These are phyloP conservation scores for Venturia oleaginea DNA, from an alignment of 2,329 filamentous ascomycete genomes.

Conservation along the genomic window DNA sequence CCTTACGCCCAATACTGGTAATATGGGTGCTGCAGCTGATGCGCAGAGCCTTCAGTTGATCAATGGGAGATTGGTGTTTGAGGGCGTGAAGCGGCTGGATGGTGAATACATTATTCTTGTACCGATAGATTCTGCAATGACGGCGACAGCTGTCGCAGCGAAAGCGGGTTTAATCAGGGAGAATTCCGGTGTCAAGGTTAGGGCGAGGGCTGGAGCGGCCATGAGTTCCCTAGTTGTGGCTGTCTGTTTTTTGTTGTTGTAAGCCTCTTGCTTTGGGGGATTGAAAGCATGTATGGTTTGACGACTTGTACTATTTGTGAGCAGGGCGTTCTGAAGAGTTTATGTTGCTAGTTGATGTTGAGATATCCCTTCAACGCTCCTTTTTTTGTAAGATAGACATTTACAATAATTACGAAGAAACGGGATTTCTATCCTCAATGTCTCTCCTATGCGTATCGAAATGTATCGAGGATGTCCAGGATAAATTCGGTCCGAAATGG, in stretches of 20 bases:
- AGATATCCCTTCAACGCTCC: neutral
- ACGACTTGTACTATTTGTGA: neutral
- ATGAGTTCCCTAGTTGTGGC: neutral
- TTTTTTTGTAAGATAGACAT: neutral
- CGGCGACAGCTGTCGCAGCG: neutral
- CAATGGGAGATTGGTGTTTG: neutral
- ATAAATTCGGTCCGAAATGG: too few relatives aligned
- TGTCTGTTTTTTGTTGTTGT: neutral
- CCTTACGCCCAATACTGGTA: neutral
- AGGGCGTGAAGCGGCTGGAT: conserved; percentile 1
- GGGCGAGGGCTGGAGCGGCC: neutral
- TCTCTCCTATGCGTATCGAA: too few relatives aligned
- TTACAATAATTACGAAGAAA: neutral
- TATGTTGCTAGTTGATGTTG: neutral
- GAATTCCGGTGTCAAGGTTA: neutral
- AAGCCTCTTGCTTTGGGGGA: neutral
- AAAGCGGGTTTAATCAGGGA: neutral
- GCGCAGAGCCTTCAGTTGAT: neutral
- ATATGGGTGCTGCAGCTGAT: neutral
- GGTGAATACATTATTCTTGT: conserved; percentile 10
- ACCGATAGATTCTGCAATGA: neutral
- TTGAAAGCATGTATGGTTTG: neutral
- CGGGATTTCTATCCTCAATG: too few relatives aligned
- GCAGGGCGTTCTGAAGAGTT: neutral
- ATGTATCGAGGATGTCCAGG: too few relatives aligned